phyloP scores from a whole-genome alignment of 495 filamentous ascomycete species.

The Lophiostoma macrostomum region DNA sequence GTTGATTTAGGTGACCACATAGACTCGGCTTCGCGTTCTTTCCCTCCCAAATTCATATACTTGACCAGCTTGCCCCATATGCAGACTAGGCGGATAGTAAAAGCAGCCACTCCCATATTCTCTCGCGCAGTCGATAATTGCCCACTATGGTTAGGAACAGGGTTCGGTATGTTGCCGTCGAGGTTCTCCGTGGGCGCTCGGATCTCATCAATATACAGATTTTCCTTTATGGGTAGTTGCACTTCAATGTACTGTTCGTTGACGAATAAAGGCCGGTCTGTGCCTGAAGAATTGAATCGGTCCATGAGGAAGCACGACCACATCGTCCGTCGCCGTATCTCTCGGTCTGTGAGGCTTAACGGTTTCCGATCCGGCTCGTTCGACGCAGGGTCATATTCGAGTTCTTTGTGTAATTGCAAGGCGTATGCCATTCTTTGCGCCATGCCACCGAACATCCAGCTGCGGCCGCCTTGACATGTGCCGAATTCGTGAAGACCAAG shows the following conservation, averaged over 20 bases:
- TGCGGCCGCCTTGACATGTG: conserved; percentile 91
- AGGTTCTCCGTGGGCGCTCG: conserved; percentile 84
- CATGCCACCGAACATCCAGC: conserved; percentile 93
- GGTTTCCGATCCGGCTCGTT: conserved; percentile 60
- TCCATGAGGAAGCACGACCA: conserved; percentile 99
- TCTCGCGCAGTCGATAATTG: conserved; percentile 66
- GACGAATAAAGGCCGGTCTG: conserved; percentile 87
- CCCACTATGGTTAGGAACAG: conserved; percentile 58
- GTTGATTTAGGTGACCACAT: conserved; percentile 81
- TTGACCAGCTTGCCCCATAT: conserved; percentile 88
- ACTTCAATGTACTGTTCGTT: conserved; percentile 85
- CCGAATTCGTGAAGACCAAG: conserved; percentile 94
- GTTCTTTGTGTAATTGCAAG: conserved; percentile 86
- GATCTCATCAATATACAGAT: conserved; percentile 86
- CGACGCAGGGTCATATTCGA: conserved; percentile 76
- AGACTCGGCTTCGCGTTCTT: conserved; percentile 62
- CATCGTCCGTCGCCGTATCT: conserved; percentile 91
- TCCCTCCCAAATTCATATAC: conserved; percentile 88
- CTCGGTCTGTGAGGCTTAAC: conserved; percentile 85
- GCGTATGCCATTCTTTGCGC: conserved; percentile 97
- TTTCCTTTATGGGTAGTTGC: conserved; percentile 86
- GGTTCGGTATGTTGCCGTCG: conserved; percentile 67
- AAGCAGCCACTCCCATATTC: conserved; percentile 93
- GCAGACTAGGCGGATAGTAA: conserved; percentile 80
- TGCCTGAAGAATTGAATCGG: conserved; percentile 93